Evolutionary conservation across 1,284 basidiomycete species (phyloP).

Genomic region (Cystobasidium slooffiae): DNA sequence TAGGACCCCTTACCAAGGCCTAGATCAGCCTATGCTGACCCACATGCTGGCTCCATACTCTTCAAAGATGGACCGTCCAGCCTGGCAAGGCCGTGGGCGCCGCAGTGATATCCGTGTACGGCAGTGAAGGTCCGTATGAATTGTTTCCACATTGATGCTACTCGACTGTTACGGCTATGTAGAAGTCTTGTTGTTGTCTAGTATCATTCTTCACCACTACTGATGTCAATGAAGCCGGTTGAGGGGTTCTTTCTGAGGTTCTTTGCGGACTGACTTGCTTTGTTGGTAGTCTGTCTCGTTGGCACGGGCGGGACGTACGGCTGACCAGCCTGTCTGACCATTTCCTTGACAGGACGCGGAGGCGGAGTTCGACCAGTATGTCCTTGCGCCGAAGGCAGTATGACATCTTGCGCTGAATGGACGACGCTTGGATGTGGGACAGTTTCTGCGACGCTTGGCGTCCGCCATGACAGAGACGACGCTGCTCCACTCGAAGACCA

Average conservation of each 20-base stretch:
- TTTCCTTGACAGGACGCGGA: too few relatives aligned
- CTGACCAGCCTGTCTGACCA: too few relatives aligned
- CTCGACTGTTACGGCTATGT: neutral
- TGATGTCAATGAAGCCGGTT: constrained; percentile 17
- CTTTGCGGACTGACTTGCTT: neutral
- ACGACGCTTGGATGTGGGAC: too few relatives aligned
- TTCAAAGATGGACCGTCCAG: neutral
- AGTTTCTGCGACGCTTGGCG: too few relatives aligned
- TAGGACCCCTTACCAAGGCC: neutral
- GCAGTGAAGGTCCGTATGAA: too few relatives aligned
- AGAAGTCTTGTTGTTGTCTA: neutral
- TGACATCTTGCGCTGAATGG: too few relatives aligned
- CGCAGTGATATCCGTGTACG: neutral
- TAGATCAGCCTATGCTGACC: constrained; percentile 5
- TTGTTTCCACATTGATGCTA: neutral
- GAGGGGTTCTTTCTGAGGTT: neutral
- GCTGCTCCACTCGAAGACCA: neutral
- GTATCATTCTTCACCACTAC: constrained; percentile 12
- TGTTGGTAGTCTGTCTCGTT: neutral
- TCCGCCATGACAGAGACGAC: too few relatives aligned
- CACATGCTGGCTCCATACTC: neutral
- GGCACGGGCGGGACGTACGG: neutral
- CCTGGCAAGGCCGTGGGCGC: neutral
- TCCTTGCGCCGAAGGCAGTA: too few relatives aligned
- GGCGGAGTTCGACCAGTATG: too few relatives aligned